These are phyloP conservation scores for Sarocladium kiliense DNA, from an alignment of 2,329 filamentous ascomycete species.

Conservation along the genomic window DNA sequence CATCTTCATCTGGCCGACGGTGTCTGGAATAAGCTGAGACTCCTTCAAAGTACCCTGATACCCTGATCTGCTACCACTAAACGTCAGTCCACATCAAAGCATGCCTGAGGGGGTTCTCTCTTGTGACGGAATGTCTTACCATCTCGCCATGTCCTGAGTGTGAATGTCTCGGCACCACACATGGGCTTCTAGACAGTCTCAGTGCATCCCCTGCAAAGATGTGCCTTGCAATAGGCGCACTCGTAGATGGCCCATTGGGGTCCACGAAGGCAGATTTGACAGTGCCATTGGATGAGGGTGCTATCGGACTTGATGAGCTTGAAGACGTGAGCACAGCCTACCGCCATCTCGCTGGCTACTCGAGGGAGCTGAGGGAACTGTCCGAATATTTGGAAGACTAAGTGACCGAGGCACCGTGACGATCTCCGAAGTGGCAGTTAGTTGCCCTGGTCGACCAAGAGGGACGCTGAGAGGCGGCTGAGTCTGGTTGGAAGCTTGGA, in stretches of 20 bases:
- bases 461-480: no score
- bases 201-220: slow-evolving; percentile 56
- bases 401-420: no score
- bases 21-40: no score
- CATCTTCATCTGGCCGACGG: no score
- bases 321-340: slow-evolving; percentile 57
- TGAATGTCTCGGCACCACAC: not conserved
- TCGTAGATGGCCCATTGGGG: slow-evolving; percentile 66
- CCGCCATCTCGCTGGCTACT: slow-evolving; percentile 33
- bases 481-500: no score
- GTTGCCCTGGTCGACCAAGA: no score
- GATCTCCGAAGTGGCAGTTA: no score
- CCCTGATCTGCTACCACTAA: no score
- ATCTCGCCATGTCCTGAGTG: not conserved
- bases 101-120: no score
- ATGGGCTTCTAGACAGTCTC: slow-evolving; percentile 24
- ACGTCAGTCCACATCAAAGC: no score
- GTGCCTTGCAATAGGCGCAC: slow-evolving; percentile 63
- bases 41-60: no score
- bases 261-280: slow-evolving; percentile 58
- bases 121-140: not conserved
- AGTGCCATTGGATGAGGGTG: slow-evolving; percentile 61
- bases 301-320: slow-evolving; percentile 63
- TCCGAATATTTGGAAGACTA: no score
- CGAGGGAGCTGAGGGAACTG: not conserved